Evolutionary conservation across 2,329 filamentous ascomycete species (phyloP).

Genomic region (Fusarium sulawesiense): DNA sequence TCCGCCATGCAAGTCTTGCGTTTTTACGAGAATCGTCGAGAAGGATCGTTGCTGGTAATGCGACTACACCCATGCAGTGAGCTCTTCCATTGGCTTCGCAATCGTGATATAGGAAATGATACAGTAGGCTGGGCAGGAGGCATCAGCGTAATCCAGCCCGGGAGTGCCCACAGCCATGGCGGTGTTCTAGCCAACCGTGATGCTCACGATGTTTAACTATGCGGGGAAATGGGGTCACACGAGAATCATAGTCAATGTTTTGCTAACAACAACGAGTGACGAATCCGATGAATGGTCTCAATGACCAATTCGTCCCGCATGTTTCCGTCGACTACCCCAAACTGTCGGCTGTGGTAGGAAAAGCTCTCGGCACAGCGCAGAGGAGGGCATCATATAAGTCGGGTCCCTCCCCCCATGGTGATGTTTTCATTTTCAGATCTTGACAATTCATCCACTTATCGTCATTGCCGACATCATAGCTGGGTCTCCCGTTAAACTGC

Average conservation of each 20-base stretch:
- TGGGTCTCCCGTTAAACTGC: constrained; percentile 31
- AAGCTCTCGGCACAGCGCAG: constrained; percentile 47
- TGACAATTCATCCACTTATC: constrained; percentile 30
- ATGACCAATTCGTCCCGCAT: constrained; percentile 46
- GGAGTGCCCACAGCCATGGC: constrained; percentile 32
- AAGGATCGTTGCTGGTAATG: constrained; percentile 29
- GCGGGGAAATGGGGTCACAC: constrained; percentile 47
- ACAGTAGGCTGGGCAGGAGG: constrained; percentile 3
- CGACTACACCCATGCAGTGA: constrained; percentile 25
- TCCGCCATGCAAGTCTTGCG: constrained; percentile 14
- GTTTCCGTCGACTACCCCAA: constrained; percentile 47
- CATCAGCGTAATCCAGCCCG: constrained; percentile 19
- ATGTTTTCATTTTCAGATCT: constrained; percentile 20
- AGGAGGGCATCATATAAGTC: constrained; percentile 43
- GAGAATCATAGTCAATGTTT: constrained; percentile 43
- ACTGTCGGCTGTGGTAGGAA: constrained; percentile 48
- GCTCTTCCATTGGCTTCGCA: constrained; percentile 21
- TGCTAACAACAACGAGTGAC: constrained; percentile 29
- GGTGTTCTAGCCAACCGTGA: constrained; percentile 41
- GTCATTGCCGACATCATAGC: constrained; percentile 41
- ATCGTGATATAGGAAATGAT: constrained; percentile 13
- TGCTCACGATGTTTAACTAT: constrained; percentile 40
- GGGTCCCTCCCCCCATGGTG: constrained; percentile 29
- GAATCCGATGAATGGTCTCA: constrained; percentile 37
- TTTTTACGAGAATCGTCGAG: constrained; percentile 27